These are phyloP conservation scores for Fusarium scirpi DNA, from an alignment of 2,329 filamentous ascomycete genomes.

Conservation along the genomic window DNA sequence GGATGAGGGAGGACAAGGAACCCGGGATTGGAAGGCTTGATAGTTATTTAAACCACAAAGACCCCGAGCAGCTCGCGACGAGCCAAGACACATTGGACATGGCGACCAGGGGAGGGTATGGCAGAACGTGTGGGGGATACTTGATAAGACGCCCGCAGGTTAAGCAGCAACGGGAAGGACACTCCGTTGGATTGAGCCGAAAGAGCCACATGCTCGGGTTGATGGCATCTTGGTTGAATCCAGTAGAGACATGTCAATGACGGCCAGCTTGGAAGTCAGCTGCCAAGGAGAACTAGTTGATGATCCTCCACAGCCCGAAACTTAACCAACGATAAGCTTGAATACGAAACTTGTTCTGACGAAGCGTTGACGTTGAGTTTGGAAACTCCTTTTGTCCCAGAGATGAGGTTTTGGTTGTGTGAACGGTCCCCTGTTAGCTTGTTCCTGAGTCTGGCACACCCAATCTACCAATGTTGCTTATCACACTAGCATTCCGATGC, in stretches of 20 bases:
- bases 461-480: conserved; percentile 29
- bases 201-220: conserved; percentile 18
- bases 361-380: neutral
- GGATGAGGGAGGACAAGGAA: conserved; percentile 22
- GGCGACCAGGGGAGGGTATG: conserved; percentile 36
- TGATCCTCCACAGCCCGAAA: conserved; percentile 9
- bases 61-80: neutral
- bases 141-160: conserved; percentile 46
- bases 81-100: conserved; percentile 24
- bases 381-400: neutral
- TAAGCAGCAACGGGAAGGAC: conserved; percentile 26
- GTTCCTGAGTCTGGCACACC: conserved; percentile 33
- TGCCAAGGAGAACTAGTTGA: conserved; percentile 32
- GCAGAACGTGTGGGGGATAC: conserved; percentile 40
- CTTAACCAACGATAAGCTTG: conserved; percentile 11
- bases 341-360: neutral
- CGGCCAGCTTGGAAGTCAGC: neutral
- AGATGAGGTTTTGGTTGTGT: conserved; percentile 9
- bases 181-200: conserved; percentile 11
- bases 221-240: conserved; percentile 1
- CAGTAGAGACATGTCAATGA: conserved; percentile 1
- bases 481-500: conserved; percentile 36
- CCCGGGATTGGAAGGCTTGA: conserved; percentile 38
- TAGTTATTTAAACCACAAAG: conserved; percentile 32
- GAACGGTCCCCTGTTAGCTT: conserved; percentile 17